A percentile compares a stretch with the other conserved stretches of the same genome.
Conservation (phyloP, 441 rosid genomes). For the Corymbia citriodora region DNA sequence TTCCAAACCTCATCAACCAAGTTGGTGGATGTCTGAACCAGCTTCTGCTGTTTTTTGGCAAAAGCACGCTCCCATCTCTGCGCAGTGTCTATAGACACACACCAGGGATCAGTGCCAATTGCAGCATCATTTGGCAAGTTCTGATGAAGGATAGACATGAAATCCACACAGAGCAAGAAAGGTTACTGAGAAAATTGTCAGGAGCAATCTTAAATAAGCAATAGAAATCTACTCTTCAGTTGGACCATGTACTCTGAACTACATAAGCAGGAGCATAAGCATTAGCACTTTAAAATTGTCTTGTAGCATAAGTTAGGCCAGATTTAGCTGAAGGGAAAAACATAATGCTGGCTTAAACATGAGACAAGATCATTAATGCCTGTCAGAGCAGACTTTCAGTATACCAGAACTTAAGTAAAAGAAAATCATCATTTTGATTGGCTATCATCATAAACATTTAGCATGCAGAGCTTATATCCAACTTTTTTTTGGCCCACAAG, state of each 20-base stretch:
- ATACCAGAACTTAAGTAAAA: not conserved
- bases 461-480: not conserved
- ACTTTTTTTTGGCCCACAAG: not conserved
- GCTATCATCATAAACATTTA: not conserved
- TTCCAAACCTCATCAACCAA: conserved; percentile 90
- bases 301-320: not conserved
- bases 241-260: not conserved
- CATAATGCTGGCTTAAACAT: not conserved
- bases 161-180: not conserved
- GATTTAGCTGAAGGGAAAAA: not conserved
- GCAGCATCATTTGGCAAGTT: conserved; percentile 64
- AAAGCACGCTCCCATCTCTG: conserved; percentile 71
- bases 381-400: not conserved
- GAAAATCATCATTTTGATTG: not conserved
- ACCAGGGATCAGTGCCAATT: conserved; percentile 86
- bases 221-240: not conserved
- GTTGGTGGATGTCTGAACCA: conserved; percentile 63
- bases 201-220: not conserved
- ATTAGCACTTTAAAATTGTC: not conserved
- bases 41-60: conserved; percentile 61
- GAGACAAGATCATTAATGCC: not conserved
- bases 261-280: not conserved
- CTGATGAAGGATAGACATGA: conserved; percentile 32
- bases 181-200: not conserved
- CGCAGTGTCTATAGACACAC: conserved; percentile 79